phyloP scores from a whole-genome alignment of 108 stramenopile genomes.

The Nitzschia inconspicua region DNA sequence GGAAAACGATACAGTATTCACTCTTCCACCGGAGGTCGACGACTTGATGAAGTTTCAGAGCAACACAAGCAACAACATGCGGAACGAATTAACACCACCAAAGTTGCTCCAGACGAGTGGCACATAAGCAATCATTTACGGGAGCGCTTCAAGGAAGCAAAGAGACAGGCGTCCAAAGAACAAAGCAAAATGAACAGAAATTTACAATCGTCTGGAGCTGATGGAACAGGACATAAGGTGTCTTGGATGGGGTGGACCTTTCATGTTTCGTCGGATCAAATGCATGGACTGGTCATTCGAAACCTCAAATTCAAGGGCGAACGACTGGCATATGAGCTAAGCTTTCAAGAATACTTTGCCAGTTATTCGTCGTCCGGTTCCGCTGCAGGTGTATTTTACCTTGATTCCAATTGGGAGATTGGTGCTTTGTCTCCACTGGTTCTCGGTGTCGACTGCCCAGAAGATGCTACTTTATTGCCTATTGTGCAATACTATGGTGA shows the following conservation, averaged over 20 bases:
- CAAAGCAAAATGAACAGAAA: too few species aligned
- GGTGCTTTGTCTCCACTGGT: constrained; percentile 3
- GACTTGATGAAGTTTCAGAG: neutral
- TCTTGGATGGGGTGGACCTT: constrained; percentile 13
- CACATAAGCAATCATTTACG: too few species aligned
- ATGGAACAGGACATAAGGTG: neutral
- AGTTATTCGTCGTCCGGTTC: constrained; percentile 1
- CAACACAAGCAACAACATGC: neutral
- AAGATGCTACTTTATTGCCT: constrained; percentile 8
- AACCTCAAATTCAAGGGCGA: constrained; percentile 11
- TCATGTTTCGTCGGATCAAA: constrained; percentile 12
- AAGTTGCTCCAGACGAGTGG: too few species aligned
- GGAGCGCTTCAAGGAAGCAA: too few species aligned
- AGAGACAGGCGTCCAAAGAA: too few species aligned
- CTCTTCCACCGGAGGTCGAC: neutral
- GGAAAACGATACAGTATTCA: constrained; percentile 6
- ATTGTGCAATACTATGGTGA: neutral
- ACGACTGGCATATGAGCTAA: constrained; percentile 9
- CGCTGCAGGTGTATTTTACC: constrained; percentile 1
- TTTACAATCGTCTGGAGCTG: neutral
- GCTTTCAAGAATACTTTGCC: constrained; percentile 9
- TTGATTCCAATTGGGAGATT: constrained; percentile 8
- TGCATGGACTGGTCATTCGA: constrained; percentile 9
- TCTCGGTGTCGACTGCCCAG: constrained; percentile 8
- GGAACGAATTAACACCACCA: neutral